phyloP scores from a whole-genome alignment of 352 stramenopile genomes.

The Phytophthora pinifolia region DNA sequence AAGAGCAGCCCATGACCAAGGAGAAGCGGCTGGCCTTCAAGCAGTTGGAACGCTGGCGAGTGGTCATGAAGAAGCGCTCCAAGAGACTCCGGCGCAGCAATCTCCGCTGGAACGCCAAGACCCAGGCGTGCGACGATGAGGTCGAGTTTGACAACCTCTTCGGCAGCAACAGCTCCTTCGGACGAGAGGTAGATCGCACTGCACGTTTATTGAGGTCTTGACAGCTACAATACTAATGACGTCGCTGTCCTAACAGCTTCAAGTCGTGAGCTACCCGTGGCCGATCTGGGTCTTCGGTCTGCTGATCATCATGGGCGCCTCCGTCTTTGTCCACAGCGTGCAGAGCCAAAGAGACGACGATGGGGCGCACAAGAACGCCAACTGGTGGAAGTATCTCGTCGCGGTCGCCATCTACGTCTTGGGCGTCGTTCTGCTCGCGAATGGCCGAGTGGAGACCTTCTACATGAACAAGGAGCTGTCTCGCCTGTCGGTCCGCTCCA shows the following conservation, averaged over 20 bases:
- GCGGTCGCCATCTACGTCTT: conserved; percentile 50
- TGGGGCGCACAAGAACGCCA: conserved; percentile 13
- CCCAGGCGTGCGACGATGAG: conserved; percentile 28
- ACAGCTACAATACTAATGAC: neutral
- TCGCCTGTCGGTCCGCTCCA: conserved; percentile 42
- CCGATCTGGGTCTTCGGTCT: conserved; percentile 54
- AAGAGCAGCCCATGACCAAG: conserved; percentile 36
- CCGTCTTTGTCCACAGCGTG: conserved; percentile 60
- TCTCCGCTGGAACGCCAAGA: conserved; percentile 26
- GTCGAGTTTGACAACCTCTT: conserved; percentile 42
- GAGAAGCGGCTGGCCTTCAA: conserved; percentile 40
- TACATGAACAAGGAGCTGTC: conserved; percentile 51
- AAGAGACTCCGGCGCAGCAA: conserved; percentile 14
- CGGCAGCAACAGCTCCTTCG: conserved; percentile 23
- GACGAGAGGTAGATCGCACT: conserved; percentile 22
- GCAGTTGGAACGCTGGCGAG: conserved; percentile 40
- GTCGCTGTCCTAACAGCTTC: conserved; percentile 30
- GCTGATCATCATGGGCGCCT: conserved; percentile 52
- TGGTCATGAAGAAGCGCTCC: conserved; percentile 32
- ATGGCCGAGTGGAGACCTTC: conserved; percentile 63
- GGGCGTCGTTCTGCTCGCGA: conserved; percentile 42
- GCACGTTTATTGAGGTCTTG: too few species aligned
- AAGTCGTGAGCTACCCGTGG: conserved; percentile 62
- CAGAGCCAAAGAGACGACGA: conserved; percentile 29
- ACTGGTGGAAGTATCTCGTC: conserved; percentile 77